Conservation (phyloP, 2,329 filamentous ascomycete species). For the Penicillium sp. region DNA sequence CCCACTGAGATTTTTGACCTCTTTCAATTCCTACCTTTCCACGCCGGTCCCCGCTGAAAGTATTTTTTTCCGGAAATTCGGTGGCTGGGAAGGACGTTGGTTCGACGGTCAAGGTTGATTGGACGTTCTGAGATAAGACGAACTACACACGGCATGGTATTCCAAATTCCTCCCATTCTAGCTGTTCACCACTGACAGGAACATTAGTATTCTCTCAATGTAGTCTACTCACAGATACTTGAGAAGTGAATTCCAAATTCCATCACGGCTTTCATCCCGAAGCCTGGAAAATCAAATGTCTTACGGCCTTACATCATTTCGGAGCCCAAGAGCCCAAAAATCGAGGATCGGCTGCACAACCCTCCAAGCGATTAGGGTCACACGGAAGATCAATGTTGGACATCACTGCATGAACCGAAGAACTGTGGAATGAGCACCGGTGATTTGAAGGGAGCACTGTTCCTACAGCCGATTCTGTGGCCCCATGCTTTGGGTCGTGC, state of each 20-base stretch:
- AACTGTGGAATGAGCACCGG: slow-evolving; percentile 20
- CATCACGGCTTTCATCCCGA: slow-evolving; percentile 2
- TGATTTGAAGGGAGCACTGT: slow-evolving; percentile 10
- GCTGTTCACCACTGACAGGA: not conserved
- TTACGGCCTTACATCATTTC: slow-evolving; percentile 23
- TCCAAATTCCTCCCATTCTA: not conserved
- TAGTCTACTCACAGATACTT: not conserved
- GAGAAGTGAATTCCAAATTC: not conserved
- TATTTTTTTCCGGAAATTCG: slow-evolving; percentile 15
- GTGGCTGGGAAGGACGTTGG: slow-evolving; percentile 22
- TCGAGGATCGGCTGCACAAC: slow-evolving; percentile 16
- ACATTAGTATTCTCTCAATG: slow-evolving; percentile 6
- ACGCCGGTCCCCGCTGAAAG: not conserved
- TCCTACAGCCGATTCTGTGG: slow-evolving; percentile 14
- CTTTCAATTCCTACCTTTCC: not conserved
- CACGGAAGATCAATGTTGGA: slow-evolving; percentile 31
- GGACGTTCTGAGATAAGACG: slow-evolving; percentile 6
- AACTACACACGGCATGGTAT: slow-evolving; percentile 22
- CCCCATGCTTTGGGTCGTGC: slow-evolving; percentile 14
- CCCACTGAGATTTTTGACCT: not conserved
- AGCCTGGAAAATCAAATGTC: slow-evolving; percentile 2
- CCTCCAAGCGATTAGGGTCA: slow-evolving; percentile 16
- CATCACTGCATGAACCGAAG: slow-evolving; percentile 35
- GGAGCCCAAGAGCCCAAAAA: slow-evolving; percentile 21
- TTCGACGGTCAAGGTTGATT: slow-evolving; percentile 15